Evolutionary conservation across 345 rosid genomes (phyloP), one percentile per base, ranked within the genome.

Genomic region (Cardamine occulta): DNA sequence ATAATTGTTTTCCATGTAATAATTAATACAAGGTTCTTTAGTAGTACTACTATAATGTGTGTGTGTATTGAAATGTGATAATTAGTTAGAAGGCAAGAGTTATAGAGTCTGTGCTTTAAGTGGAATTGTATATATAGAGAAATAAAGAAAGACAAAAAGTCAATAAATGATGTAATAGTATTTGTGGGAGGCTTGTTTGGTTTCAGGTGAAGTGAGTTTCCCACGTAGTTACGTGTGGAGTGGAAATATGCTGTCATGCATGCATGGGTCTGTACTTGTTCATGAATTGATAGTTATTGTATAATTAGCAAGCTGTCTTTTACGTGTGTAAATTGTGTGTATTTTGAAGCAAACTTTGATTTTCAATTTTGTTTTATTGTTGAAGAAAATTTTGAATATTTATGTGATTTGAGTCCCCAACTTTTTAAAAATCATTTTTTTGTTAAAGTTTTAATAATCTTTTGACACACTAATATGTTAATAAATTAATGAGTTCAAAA

Each of bases 191-290:
- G 60, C 31, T 52, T 74, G 65, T 66, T 49, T 67, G 56, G 63
- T 60, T 75, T 68, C 74, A 68, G 64, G 74, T 76, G 49, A 68
- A 61, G 74, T 69, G 63, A 76, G 64, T 40, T 68, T 76, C 80
- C 48, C 70, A 53, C 74, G 80, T 76, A 76, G 80, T 53, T 40
- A 68, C 80, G 64, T 68, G 40, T 68, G 70, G 4, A 68, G 56
- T 76, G 70, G 64, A 24, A 1, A 52, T 10, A 21, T 53, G 80
- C 69, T 76, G 80, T 53, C 70, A 76, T 76, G 80, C 80, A 68
- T 76, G 80, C 74, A 76, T 69, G 63, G 68, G 74, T 61, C 39
- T 68, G 21, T 29, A 12, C 1, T 51, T 58, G 10, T 49, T 26
- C 53, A 48, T 39, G 23, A 54, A 15, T 54, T 66, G 39, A 66